phyloP scores from a whole-genome alignment of 352 stramenopile species.

The Aphanomyces cochlioides region DNA sequence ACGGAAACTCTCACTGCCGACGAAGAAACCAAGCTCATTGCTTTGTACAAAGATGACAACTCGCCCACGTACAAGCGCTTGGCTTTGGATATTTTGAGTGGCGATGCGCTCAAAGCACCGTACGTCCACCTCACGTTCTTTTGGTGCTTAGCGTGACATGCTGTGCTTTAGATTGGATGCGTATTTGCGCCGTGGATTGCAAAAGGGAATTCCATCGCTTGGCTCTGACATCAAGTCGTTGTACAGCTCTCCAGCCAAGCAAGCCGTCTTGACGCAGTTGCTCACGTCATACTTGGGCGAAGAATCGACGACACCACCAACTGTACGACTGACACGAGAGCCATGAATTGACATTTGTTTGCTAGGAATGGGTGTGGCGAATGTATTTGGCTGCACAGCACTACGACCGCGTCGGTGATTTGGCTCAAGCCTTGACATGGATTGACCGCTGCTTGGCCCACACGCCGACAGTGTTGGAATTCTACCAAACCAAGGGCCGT shows the following conservation, averaged over 20 bases:
- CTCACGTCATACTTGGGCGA: slow-evolving; percentile 73
- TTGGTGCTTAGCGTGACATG: slow-evolving; percentile 9
- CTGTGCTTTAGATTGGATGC: slow-evolving; percentile 39
- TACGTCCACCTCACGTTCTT: slow-evolving; percentile 6
- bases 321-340: background rate
- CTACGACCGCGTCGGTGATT: slow-evolving; percentile 86
- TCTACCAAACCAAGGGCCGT: slow-evolving; percentile 91
- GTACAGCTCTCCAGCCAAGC: slow-evolving; percentile 62
- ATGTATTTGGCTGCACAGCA: slow-evolving; percentile 91
- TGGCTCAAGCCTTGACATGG: slow-evolving; percentile 79
- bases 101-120: slow-evolving; percentile 13
- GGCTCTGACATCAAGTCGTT: slow-evolving; percentile 91
- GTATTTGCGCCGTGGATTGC: slow-evolving; percentile 61
- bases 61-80: slow-evolving; percentile 28
- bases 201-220: slow-evolving; percentile 91
- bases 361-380: slow-evolving; percentile 80
- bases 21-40: slow-evolving; percentile 9
- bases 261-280: slow-evolving; percentile 59
- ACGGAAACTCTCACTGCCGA: slow-evolving; percentile 39
- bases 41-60: slow-evolving; percentile 12
- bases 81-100: slow-evolving; percentile 17
- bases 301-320: slow-evolving; percentile 39
- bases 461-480: slow-evolving; percentile 88
- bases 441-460: slow-evolving; percentile 93
- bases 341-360: background rate